These are phyloP conservation scores for Haematococcus sp. DNA, from an alignment of 139 green algal genomes.

Conservation along the genomic window DNA sequence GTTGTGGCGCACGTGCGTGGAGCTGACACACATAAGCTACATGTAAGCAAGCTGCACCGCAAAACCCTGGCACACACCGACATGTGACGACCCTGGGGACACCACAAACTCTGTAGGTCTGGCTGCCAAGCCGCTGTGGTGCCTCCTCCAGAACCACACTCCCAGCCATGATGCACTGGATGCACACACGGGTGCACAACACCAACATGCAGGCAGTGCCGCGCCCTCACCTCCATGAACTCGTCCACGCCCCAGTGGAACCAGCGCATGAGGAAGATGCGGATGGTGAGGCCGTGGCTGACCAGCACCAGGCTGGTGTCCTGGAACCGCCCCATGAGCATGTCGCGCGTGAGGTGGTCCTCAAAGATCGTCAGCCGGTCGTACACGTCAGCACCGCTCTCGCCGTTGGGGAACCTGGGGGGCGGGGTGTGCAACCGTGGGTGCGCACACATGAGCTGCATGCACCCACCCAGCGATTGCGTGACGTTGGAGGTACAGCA, in stretches of 20 bases:
- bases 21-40: too few relatives aligned
- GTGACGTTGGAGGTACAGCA: too few relatives aligned
- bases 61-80: not conserved
- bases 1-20: too few relatives aligned
- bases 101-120: too few relatives aligned
- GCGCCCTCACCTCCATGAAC: conserved; percentile 1
- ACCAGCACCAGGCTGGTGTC: conserved; percentile 60
- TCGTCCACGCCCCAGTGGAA: conserved; percentile 13
- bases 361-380: conserved; percentile 81
- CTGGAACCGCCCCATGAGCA: conserved; percentile 4
- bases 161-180: too few relatives aligned
- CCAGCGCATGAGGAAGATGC: conserved; percentile 94
- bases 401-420: conserved; percentile 79
- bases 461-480: not conserved
- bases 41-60: too few relatives aligned
- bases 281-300: conserved; percentile 81
- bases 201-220: too few relatives aligned
- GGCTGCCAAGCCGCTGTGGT: too few relatives aligned
- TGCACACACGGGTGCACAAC: too few relatives aligned
- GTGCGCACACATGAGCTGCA: not conserved
- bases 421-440: not conserved
- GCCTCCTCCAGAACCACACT: too few relatives aligned
- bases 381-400: conserved; percentile 90
- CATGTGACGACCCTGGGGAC: not conserved
- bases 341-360: conserved; percentile 20